A percentile compares a stretch with the other conserved stretches of the same genome.
Conservation (phyloP, 352 stramenopile genomes). For the Phytophthora nicotianae region DNA sequence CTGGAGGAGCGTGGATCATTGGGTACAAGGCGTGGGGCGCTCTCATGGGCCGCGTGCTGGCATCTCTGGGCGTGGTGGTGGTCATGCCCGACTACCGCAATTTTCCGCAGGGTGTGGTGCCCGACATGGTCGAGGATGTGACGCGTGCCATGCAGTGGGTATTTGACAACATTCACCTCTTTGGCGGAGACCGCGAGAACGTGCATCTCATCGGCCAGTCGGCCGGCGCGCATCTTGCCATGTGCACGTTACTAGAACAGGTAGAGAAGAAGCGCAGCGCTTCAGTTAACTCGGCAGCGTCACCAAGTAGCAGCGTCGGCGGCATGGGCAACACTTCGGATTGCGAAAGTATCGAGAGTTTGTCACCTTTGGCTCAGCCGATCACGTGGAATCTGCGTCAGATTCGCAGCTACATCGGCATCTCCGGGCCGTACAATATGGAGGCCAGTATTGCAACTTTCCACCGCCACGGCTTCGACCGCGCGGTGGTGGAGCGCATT, state of each 20-base stretch:
- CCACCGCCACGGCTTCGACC: slow-evolving; percentile 84
- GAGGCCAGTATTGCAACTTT: slow-evolving; percentile 77
- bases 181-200: slow-evolving; percentile 85
- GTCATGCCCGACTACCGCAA: slow-evolving; percentile 94
- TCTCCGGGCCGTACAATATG: slow-evolving; percentile 91
- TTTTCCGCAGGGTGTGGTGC: slow-evolving; percentile 87
- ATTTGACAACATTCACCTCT: slow-evolving; percentile 81
- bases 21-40: slow-evolving; percentile 93
- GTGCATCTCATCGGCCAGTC: slow-evolving; percentile 91
- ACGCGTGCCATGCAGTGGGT: slow-evolving; percentile 88
- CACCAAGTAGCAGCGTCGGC: slow-evolving; percentile 24
- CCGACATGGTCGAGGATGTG: slow-evolving; percentile 91
- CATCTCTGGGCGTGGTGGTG: slow-evolving; percentile 78
- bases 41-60: slow-evolving; percentile 81
- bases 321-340: slow-evolving; percentile 43
- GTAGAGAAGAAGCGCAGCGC: slow-evolving; percentile 54
- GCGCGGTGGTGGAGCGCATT: slow-evolving; percentile 76
- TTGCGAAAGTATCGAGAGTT: slow-evolving; percentile 37
- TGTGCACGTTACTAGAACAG: slow-evolving; percentile 77
- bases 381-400: slow-evolving; percentile 69
- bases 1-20: slow-evolving; percentile 92
- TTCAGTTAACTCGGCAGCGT: slow-evolving; percentile 7
- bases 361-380: slow-evolving; percentile 35
- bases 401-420: slow-evolving; percentile 83
- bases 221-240: slow-evolving; percentile 88